A percentile compares a stretch with the other conserved stretches of the same genome.
phyloP scores from a whole-genome alignment of 2,329 filamentous ascomycete genomes.

The Fusarium virguliforme region DNA sequence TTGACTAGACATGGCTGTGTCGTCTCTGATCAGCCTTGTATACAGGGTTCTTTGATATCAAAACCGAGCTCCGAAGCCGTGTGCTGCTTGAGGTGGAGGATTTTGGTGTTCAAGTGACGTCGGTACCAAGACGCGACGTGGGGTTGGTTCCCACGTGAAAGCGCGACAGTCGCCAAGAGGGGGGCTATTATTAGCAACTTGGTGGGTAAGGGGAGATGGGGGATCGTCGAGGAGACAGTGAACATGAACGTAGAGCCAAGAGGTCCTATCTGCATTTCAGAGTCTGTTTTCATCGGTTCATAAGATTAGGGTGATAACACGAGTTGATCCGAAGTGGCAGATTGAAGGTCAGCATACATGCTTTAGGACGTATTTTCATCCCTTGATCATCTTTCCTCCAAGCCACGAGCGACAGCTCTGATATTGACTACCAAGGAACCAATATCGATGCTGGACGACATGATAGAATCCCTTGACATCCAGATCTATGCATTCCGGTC shows the following conservation, averaged over 20 bases:
- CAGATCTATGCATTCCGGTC: not conserved
- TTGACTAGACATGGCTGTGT: slow-evolving; percentile 64
- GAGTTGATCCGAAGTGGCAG: not conserved
- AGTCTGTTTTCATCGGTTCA: not conserved
- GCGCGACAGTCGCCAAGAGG: not conserved
- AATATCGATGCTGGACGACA: not conserved
- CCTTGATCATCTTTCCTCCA: not conserved
- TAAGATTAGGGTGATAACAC: not conserved
- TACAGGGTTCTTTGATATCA: not conserved
- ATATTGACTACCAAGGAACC: not conserved
- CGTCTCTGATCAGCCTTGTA: not conserved
- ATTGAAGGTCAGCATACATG: not conserved
- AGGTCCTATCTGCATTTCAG: not conserved
- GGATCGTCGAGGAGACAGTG: not conserved
- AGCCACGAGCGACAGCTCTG: not conserved
- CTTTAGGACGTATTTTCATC: not conserved
- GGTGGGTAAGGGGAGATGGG: slow-evolving; percentile 5
- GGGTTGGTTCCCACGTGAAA: slow-evolving; percentile 8
- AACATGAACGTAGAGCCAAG: not conserved
- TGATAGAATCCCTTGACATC: not conserved
- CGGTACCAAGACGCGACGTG: slow-evolving; percentile 3
- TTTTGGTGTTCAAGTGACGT: slow-evolving; percentile 14
- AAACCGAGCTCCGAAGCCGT: not conserved
- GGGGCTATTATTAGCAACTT: slow-evolving; percentile 8
- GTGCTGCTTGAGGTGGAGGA: slow-evolving; percentile 13